Conservation (phyloP, 345 rosid species). For the Citrus maxima region DNA sequence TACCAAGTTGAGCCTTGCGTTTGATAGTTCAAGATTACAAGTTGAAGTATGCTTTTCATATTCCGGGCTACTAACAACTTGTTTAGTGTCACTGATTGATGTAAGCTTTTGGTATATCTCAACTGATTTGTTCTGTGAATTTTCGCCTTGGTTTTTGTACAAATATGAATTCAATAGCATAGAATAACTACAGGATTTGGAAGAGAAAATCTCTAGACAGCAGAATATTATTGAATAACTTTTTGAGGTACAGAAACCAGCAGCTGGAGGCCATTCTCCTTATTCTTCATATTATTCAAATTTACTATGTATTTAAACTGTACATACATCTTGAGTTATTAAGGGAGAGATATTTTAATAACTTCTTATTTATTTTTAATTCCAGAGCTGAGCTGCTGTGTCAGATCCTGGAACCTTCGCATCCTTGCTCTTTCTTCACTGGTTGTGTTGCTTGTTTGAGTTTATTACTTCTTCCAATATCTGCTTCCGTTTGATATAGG, state of each 20-base stretch:
- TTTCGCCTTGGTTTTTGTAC: no score
- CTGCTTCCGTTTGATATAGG: conserved; percentile 24
- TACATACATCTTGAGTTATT: background rate
- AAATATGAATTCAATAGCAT: no score
- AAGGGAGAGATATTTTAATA: no score
- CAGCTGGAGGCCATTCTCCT: background rate
- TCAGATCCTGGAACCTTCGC: no score
- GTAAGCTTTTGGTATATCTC: background rate
- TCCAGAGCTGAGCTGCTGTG: no score
- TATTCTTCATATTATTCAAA: background rate
- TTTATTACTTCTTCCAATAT: conserved; percentile 11
- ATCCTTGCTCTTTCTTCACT: background rate
- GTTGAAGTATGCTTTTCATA: background rate
- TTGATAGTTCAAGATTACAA: background rate
- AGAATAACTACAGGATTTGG: no score
- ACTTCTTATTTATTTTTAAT: no score
- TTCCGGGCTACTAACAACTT: background rate
- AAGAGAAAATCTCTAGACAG: background rate
- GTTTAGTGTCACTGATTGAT: background rate
- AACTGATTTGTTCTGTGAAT: background rate
- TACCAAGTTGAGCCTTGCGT: background rate
- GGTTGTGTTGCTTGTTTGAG: background rate
- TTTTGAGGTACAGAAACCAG: background rate
- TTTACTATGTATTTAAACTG: background rate
- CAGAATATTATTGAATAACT: background rate